Evolutionary conservation across 108 stramenopile genomes (phyloP).

Genomic region (Nitzschia inconspicua): DNA sequence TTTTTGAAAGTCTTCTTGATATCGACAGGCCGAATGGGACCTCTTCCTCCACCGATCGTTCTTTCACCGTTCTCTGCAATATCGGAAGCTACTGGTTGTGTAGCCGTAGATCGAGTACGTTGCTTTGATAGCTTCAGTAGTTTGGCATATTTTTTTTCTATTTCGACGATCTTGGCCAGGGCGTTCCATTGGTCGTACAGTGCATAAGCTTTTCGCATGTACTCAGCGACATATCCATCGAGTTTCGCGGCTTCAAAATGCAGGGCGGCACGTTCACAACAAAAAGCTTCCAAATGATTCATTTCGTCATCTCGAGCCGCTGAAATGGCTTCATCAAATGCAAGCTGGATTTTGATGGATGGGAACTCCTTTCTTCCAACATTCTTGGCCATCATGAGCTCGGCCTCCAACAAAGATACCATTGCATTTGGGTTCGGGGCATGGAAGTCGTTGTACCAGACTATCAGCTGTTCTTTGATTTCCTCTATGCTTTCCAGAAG

Average conservation of each 20-base stretch:
- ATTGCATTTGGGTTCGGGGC: too few relatives aligned
- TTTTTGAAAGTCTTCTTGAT: too few relatives aligned
- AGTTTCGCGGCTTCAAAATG: constrained; percentile 9
- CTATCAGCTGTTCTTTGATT: background rate
- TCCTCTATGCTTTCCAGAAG: constrained; percentile 17
- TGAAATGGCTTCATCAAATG: constrained; percentile 21
- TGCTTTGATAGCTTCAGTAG: background rate
- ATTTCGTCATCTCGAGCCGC: constrained; percentile 11
- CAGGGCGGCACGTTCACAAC: constrained; percentile 18
- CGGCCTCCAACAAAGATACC: constrained; percentile 25
- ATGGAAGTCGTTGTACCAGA: too few relatives aligned
- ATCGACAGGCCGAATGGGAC: too few relatives aligned
- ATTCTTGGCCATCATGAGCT: constrained; percentile 9
- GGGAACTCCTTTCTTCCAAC: constrained; percentile 7
- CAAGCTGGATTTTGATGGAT: constrained; percentile 16
- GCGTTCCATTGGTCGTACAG: background rate
- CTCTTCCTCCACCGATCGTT: too few relatives aligned
- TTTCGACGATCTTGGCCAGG: background rate
- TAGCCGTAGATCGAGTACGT: too few relatives aligned
- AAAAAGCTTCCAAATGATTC: constrained; percentile 24
- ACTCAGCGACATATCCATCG: constrained; percentile 5
- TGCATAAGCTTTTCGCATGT: constrained; percentile 1
- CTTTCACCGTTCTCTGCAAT: too few relatives aligned
- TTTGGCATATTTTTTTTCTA: background rate
- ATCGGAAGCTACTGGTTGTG: too few relatives aligned